Percentiles rank a stretch among this genome's conserved stretches.
These are phyloP conservation scores for Neofusicoccum sp. DNA, from an alignment of 2,329 filamentous ascomycete genomes.

Conservation along the genomic window DNA sequence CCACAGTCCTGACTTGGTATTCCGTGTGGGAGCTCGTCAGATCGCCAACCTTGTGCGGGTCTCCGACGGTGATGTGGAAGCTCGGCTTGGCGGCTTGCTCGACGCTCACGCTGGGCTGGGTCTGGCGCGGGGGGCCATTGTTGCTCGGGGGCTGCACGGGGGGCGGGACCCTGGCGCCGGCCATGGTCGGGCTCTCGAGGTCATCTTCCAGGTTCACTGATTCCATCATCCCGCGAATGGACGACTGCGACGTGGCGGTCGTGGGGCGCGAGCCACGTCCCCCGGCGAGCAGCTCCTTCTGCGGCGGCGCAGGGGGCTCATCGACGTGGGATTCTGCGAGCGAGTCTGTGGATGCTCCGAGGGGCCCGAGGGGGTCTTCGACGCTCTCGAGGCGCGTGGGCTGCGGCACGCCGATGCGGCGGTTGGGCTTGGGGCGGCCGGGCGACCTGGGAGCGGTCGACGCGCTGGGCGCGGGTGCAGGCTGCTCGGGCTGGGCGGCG, in stretches of 20 bases:
- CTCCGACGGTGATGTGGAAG: constrained; percentile 89
- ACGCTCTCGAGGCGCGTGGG: constrained; percentile 78
- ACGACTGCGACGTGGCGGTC: constrained; percentile 57
- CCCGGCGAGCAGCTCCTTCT: constrained; percentile 60
- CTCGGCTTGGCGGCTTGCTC: constrained; percentile 92
- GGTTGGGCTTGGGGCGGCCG: constrained; percentile 41
- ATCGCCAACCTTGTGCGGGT: constrained; percentile 97
- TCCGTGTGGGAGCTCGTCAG: constrained; percentile 97
- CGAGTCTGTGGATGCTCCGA: constrained; percentile 67
- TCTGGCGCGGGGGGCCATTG: constrained; percentile 53
- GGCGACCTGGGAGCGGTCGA: constrained; percentile 51
- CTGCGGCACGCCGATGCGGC: constrained; percentile 69
- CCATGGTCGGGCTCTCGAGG: constrained; percentile 47
- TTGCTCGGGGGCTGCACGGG: constrained; percentile 58
- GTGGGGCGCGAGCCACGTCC: constrained; percentile 49
- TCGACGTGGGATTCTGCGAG: constrained; percentile 48
- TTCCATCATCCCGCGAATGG: constrained; percentile 59
- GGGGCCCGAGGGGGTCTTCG: constrained; percentile 73
- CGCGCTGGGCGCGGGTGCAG: constrained; percentile 36
- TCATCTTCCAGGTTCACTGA: constrained; percentile 73
- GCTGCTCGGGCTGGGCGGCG: constrained; percentile 24
- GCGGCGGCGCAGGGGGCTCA: constrained; percentile 67
- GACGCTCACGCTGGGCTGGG: constrained; percentile 80
- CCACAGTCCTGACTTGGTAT: constrained; percentile 92
- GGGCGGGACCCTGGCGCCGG: constrained; percentile 65